A percentile compares a stretch with the other conserved stretches of the same genome.
Evolutionary conservation across 495 filamentous ascomycete genomes (phyloP).

Genomic region (Talaromyces ruber): DNA sequence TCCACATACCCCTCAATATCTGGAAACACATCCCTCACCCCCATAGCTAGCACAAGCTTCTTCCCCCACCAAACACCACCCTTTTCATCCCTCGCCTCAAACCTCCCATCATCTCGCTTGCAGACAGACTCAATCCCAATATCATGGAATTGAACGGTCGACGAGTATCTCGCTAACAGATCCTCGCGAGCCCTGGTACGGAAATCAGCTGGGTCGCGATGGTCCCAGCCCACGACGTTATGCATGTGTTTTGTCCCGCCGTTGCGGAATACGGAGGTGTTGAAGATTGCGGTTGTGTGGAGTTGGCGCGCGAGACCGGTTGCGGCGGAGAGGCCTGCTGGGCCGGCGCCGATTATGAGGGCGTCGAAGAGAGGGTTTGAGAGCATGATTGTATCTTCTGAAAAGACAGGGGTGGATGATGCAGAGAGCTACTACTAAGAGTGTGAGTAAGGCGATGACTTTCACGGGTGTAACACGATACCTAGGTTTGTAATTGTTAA

Average conservation of each 20-base stretch:
- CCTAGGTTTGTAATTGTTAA: too few relatives aligned
- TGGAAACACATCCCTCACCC: slow-evolving; percentile 27
- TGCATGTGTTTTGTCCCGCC: slow-evolving; percentile 37
- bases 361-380: slow-evolving; percentile 26
- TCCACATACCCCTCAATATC: slow-evolving; percentile 25
- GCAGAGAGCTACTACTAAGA: not conserved
- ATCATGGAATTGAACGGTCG: slow-evolving; percentile 26
- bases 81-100: slow-evolving; percentile 22
- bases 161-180: slow-evolving; percentile 29
- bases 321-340: slow-evolving; percentile 45
- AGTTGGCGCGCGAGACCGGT: slow-evolving; percentile 36
- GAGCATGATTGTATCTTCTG: not conserved
- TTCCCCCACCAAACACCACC: slow-evolving; percentile 26
- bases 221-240: slow-evolving; percentile 40
- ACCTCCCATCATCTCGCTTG: slow-evolving; percentile 15
- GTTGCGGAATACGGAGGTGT: slow-evolving; percentile 43
- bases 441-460: not conserved
- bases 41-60: slow-evolving; percentile 43
- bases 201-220: slow-evolving; percentile 28
- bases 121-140: slow-evolving; percentile 16
- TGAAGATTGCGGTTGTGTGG: slow-evolving; percentile 40
- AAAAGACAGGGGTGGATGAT: not conserved
- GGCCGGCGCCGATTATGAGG: slow-evolving; percentile 50
- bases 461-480: not conserved
- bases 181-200: slow-evolving; percentile 27